Evolutionary conservation across 805 yeast species (phyloP).

Genomic region (Suhomyces faveliae): DNA sequence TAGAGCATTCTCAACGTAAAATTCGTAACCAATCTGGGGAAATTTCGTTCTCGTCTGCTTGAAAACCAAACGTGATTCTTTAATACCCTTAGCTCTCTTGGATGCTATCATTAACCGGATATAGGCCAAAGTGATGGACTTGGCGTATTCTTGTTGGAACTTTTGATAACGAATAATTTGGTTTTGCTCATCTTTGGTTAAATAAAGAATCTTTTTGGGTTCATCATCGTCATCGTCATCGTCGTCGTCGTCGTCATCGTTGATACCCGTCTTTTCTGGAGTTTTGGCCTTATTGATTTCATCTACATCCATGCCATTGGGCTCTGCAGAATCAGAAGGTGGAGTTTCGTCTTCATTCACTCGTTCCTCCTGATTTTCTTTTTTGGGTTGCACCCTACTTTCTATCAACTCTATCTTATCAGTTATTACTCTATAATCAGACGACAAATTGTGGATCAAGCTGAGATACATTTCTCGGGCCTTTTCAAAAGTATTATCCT

Average conservation of each 20-base stretch:
- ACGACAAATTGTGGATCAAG: conserved; percentile 48
- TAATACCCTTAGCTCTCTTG: conserved; percentile 65
- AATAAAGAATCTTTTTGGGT: conserved; percentile 14
- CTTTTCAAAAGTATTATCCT: conserved; percentile 47
- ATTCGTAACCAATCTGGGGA: conserved; percentile 63
- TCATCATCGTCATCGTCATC: conserved; percentile 17
- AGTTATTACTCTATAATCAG: conserved; percentile 30
- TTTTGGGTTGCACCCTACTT: conserved; percentile 10
- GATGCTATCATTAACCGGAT: conserved; percentile 67
- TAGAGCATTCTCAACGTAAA: conserved; percentile 78
- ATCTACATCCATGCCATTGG: background rate
- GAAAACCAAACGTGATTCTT: conserved; percentile 72
- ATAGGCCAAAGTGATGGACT: conserved; percentile 61
- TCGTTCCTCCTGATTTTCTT: background rate
- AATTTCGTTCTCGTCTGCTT: conserved; percentile 62
- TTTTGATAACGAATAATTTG: conserved; percentile 19
- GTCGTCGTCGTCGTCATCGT: conserved; percentile 8
- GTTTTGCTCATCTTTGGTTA: conserved; percentile 12
- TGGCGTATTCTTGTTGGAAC: conserved; percentile 23
- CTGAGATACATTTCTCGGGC: conserved; percentile 50
- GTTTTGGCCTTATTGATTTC: background rate
- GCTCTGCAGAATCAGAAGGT: background rate
- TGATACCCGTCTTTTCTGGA: too few relatives aligned
- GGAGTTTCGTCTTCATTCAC: conserved; percentile 10
- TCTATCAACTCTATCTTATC: conserved; percentile 22